Conservation (phyloP, 352 stramenopile genomes). For the Phytophthora pini region DNA sequence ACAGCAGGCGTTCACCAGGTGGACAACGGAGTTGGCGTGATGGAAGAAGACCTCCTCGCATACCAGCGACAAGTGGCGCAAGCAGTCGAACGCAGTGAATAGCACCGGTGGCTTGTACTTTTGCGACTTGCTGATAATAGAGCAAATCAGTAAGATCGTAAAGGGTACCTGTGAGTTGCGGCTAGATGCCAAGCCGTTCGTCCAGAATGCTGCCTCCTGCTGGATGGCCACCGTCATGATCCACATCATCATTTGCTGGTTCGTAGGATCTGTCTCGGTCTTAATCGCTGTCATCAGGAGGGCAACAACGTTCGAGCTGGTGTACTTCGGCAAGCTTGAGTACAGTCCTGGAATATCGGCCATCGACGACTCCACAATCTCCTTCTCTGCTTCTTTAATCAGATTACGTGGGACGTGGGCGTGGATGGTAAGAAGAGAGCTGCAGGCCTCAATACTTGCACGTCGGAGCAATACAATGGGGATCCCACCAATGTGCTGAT, state of each 20-base stretch:
- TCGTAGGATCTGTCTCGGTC: constrained; percentile 81
- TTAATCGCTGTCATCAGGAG: constrained; percentile 87
- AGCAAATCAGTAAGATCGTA: constrained; percentile 86
- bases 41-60: constrained; percentile 81
- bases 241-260: constrained; percentile 92
- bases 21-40: constrained; percentile 77
- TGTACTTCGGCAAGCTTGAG: constrained; percentile 85
- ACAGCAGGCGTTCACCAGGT: constrained; percentile 85
- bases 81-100: constrained; percentile 87
- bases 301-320: constrained; percentile 85
- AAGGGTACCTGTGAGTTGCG: constrained; percentile 87
- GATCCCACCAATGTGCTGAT: constrained; percentile 77
- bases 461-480: constrained; percentile 75
- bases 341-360: constrained; percentile 70
- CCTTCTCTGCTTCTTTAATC: constrained; percentile 83
- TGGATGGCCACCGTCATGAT: constrained; percentile 87
- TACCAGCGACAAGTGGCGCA: constrained; percentile 82
- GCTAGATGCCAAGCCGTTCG: constrained; percentile 78
- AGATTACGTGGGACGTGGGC: constrained; percentile 76
- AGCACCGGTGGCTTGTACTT: constrained; percentile 87
- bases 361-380: constrained; percentile 73
- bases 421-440: constrained; percentile 83
- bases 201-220: constrained; percentile 88
- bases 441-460: constrained; percentile 83
- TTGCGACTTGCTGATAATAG: constrained; percentile 80